Evolutionary conservation across 352 stramenopile genomes (phyloP), one percentile per base, ranked within the genome.

Genomic region (Phytophthora citricola): DNA sequence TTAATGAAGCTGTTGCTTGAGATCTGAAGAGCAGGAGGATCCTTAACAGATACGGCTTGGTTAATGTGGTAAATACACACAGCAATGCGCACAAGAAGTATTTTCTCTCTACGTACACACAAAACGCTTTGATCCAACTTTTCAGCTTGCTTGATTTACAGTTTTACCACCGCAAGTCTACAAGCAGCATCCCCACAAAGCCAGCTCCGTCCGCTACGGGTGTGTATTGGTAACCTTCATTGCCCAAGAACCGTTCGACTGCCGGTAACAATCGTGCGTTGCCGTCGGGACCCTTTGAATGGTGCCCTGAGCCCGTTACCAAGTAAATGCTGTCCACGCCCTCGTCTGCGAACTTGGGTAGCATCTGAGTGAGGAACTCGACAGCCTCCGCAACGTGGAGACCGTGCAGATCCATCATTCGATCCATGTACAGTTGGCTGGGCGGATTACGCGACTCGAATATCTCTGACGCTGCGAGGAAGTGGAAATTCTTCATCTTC

Each of bases 401-500:
- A 24, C 87, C 87, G 56, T 95, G 87, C 2, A 95, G 69, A 70
- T 95, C 87, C 81, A 95, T 89, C 57, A 95, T 59, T 24, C 71
- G 83, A 17, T 93, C 85, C 54, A 83, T 79, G 51, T 94, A 92
- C 40, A 94, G 51, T 70, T 94, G 86, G 50, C 69, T 86, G 20
- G 80, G 71, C 51, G 87, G 82, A 57, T 95, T 95, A 17, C 87
- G 84, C 44, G 79, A 66, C 55, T 94, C 81, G 48, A 95, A 95
- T 56, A 95, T 94, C 43, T 84, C 73, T 14, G 79, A 80, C 27
- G 87, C 87, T 3, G 87, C 87, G 10, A 83, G 44, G 59, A 89
- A 94, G 69, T 95, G 87, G 50, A 74, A 84, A 14, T 87, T 74
- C 67, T 95, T 95, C 87, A 95, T 95, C 70, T 93, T 87, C 24